Conservation (phyloP, 371 early-diverging fungal genomes). For the Mortierella sp. region DNA sequence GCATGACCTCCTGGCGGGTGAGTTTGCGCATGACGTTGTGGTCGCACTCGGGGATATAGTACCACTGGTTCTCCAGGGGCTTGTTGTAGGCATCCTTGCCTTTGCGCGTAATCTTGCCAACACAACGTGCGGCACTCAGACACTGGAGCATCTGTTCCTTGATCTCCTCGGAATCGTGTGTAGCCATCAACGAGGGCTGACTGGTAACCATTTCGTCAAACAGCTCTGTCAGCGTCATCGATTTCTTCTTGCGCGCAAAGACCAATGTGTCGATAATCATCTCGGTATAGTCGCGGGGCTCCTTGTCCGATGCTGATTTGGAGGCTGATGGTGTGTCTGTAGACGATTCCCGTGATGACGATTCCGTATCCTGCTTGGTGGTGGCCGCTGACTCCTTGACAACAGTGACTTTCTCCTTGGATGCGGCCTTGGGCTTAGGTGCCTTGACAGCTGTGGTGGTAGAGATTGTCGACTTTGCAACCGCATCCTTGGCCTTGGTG, state of each 20-base stretch:
- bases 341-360: slow-evolving; percentile 23
- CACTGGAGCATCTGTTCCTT: slow-evolving; percentile 54
- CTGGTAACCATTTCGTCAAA: slow-evolving; percentile 55
- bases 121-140: slow-evolving; percentile 51
- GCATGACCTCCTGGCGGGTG: slow-evolving; percentile 61
- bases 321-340: neutral
- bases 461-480: neutral
- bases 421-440: neutral
- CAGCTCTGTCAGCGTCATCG: slow-evolving; percentile 52
- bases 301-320: slow-evolving; percentile 16
- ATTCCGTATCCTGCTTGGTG: slow-evolving; percentile 2
- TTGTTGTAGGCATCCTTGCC: slow-evolving; percentile 77
- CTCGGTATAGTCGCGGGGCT: slow-evolving; percentile 50
- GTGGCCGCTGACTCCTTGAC: neutral
- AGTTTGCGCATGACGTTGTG: slow-evolving; percentile 58
- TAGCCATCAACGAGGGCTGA: slow-evolving; percentile 41
- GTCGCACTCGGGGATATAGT: slow-evolving; percentile 72
- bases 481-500: slow-evolving; percentile 8
- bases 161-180: slow-evolving; percentile 37
- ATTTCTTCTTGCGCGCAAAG: slow-evolving; percentile 57
- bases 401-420: neutral
- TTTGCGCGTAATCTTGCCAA: slow-evolving; percentile 72
- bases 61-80: slow-evolving; percentile 72
- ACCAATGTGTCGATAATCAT: slow-evolving; percentile 58
- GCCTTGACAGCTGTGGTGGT: neutral